phyloP scores from a whole-genome alignment of 768 basidiomycete species.

The Tricholoma sp. region DNA sequence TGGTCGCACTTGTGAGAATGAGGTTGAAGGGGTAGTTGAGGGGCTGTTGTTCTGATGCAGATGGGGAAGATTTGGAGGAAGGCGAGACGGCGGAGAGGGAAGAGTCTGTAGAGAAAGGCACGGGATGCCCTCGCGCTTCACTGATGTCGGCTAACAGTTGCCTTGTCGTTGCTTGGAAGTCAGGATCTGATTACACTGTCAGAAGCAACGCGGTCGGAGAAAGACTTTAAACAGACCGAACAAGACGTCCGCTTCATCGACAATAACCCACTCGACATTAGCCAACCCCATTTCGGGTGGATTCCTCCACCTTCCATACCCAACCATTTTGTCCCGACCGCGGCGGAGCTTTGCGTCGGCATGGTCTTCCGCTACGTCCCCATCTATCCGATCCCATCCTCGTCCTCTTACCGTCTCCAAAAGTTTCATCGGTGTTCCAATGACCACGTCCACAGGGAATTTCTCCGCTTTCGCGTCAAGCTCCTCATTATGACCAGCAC shows the following conservation, averaged over 20 bases:
- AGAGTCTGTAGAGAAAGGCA: constrained; percentile 26
- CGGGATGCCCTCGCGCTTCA: constrained; percentile 48
- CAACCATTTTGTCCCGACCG: constrained; percentile 29
- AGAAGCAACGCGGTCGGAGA: not conserved
- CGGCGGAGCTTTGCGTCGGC: constrained; percentile 23
- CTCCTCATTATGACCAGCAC: constrained; percentile 2
- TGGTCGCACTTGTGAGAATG: constrained; percentile 80
- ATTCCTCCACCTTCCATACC: constrained; percentile 36
- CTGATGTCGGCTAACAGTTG: constrained; percentile 67
- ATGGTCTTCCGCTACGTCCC: constrained; percentile 16
- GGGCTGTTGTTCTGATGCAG: constrained; percentile 16
- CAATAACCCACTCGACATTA: constrained; percentile 81
- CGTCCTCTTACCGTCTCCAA: constrained; percentile 54
- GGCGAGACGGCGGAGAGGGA: constrained; percentile 13
- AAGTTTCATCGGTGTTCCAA: constrained; percentile 62
- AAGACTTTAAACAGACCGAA: constrained; percentile 56
- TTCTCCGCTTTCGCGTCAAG: constrained; percentile 17
- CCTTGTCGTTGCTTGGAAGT: constrained; percentile 74
- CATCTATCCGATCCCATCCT: constrained; percentile 43
- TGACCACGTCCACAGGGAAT: constrained; percentile 44
- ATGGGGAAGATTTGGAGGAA: constrained; percentile 12
- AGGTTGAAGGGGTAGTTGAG: constrained; percentile 74
- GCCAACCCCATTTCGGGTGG: constrained; percentile 58
- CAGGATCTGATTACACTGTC: constrained; percentile 51
- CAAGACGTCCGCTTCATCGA: constrained; percentile 90